These are phyloP conservation scores for Schizophyllum amplum DNA, from an alignment of 1,284 basidiomycete species.

Conservation along the genomic window DNA sequence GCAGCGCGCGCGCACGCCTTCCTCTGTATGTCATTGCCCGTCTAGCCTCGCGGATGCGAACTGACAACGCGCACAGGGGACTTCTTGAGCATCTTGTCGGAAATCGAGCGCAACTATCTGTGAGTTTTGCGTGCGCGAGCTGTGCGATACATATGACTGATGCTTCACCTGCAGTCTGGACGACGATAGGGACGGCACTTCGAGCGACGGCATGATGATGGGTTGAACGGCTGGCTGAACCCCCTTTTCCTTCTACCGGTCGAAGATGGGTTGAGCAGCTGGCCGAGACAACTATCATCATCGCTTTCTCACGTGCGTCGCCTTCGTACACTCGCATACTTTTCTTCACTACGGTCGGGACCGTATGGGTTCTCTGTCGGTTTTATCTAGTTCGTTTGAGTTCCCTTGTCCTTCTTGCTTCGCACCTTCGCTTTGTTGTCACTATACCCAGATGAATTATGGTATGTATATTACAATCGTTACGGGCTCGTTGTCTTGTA, in stretches of 20 bases:
- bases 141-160: slow-evolving; percentile 14
- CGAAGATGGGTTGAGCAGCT: background rate
- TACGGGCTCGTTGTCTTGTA: background rate
- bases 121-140: slow-evolving; percentile 26
- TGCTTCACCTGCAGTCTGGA: slow-evolving; percentile 43
- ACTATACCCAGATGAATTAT: background rate
- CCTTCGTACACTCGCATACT: background rate
- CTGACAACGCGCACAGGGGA: slow-evolving; percentile 50
- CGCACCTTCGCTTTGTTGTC: background rate
- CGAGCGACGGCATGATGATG: slow-evolving; percentile 50
- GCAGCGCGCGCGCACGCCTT: slow-evolving; percentile 75
- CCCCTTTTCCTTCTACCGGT: background rate
- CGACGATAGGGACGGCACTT: slow-evolving; percentile 60
- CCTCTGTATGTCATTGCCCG: slow-evolving; percentile 46
- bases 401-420: background rate
- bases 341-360: background rate
- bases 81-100: slow-evolving; percentile 80
- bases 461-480: background rate
- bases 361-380: background rate
- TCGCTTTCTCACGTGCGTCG: background rate
- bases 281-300: background rate
- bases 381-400: background rate
- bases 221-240: slow-evolving; percentile 4
- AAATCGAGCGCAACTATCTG: slow-evolving; percentile 83
- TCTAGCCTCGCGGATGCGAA: slow-evolving; percentile 5